Evolutionary conservation across 2,329 filamentous ascomycete genomes (phyloP).

Genomic region (Fusarium sp.): DNA sequence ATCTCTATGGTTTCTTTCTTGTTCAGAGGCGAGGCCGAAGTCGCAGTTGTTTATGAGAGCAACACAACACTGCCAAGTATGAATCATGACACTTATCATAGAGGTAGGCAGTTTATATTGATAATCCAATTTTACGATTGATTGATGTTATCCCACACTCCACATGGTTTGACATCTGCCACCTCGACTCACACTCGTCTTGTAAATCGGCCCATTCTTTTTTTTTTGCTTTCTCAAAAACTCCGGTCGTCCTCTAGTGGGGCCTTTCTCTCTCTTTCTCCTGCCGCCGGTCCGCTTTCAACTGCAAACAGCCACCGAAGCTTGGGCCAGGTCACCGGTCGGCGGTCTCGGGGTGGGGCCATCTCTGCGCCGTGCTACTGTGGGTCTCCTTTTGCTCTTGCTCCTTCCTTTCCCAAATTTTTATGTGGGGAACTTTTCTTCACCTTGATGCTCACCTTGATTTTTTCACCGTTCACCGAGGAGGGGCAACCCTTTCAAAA

Average conservation of each 20-base stretch:
- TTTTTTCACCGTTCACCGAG: slow-evolving; percentile 31
- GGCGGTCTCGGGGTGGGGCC: slow-evolving; percentile 35
- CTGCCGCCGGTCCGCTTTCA: slow-evolving; percentile 3
- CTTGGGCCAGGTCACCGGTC: slow-evolving; percentile 20
- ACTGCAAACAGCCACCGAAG: slow-evolving; percentile 18
- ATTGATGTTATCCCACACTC: background rate
- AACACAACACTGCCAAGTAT: background rate
- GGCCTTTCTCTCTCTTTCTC: background rate
- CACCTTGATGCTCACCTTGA: slow-evolving; percentile 16
- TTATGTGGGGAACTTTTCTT: slow-evolving; percentile 2
- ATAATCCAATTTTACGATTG: background rate
- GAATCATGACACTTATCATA: background rate
- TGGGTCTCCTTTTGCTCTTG: background rate
- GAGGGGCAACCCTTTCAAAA: slow-evolving; percentile 47
- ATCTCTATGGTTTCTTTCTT: slow-evolving; percentile 2
- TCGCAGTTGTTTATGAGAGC: slow-evolving; percentile 17
- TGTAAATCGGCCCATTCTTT: slow-evolving; percentile 16
- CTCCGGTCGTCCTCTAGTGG: slow-evolving; percentile 24
- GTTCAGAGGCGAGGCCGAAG: slow-evolving; percentile 6
- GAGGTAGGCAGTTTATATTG: background rate
- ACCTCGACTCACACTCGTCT: slow-evolving; percentile 31
- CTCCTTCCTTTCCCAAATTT: background rate
- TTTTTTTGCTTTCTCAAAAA: background rate
- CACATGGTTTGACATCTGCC: background rate
- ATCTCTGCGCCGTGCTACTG: slow-evolving; percentile 14